Evolutionary conservation across 257 asterid species (phyloP), one percentile per base, ranked within the genome.

Genomic region (Solanum boliviense): DNA sequence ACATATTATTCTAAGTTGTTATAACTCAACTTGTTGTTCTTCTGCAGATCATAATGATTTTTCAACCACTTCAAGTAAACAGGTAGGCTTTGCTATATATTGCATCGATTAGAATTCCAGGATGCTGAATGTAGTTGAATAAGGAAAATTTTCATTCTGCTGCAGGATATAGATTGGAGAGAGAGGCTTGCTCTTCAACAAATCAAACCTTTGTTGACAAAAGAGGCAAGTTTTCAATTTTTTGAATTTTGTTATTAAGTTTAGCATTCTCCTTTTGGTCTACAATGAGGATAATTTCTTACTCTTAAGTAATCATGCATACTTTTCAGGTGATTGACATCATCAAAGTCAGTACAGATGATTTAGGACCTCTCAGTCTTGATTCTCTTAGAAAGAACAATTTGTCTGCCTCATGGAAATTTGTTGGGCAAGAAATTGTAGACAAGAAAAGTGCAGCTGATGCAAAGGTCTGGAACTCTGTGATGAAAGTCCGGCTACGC

Each of bases 371-470:
- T 58, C 90, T 95, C 70, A 94, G 93, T 91, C 86, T 92, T 71
- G 97, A 96, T 88, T 92, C 93, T 88, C 90, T 95, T 86, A 90
- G 94, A 85, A 97, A 91, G 87, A 90, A 75, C 85, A 94, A 95
- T 91, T 88, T 94, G 87, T 93, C 98, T 79, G 94, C 98, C 48
- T 95, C 99, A 35, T 95, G 98, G 99, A 95, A 89, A 91, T 78
- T 87, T 88, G 91, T 75, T 83, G 94, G 92, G 90, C 90, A 87
- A 74, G 94, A 92, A 81, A 73, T 72, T 25, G 79, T 88, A 41
- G 75, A 91, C 71, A 92, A 89, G 74, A 76, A 83, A 75, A 89
- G 89, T 86, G 91, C 88, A 87, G 88, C 90, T 83, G 87, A 91
- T 81, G 86, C 88, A 74, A 94, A 93, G 98, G 98, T 94, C 87